Evolutionary conservation across 73 alveolate species (phyloP).

Genomic region (Paramecium biaurelia): DNA sequence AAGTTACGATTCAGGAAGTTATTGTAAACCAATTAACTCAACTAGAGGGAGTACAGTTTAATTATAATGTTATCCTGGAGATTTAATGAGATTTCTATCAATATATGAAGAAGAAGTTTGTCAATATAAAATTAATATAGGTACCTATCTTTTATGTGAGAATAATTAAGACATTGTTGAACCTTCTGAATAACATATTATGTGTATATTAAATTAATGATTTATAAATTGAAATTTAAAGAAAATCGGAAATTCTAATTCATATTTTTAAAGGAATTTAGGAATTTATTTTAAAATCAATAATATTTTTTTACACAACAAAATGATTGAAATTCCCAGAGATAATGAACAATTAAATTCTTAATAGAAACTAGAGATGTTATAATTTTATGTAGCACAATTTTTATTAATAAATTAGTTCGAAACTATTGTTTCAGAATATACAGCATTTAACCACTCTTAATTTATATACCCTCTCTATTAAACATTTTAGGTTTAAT

Average conservation of each 20-base stretch:
- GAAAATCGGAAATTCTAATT: background rate
- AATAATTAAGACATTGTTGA: background rate
- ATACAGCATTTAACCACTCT: conserved; percentile 20
- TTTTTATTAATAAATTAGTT: background rate
- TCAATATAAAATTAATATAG: background rate
- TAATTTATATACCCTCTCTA: background rate
- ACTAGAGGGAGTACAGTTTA: background rate
- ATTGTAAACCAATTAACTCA: background rate
- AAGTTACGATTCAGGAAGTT: background rate
- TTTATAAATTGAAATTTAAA: background rate
- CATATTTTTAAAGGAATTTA: background rate
- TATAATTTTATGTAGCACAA: background rate
- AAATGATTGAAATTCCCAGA: background rate
- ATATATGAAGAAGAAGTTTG: background rate
- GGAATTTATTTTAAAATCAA: background rate
- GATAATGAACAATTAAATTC: background rate
- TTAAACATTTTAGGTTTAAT: background rate
- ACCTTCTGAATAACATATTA: background rate
- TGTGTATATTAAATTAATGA: background rate
- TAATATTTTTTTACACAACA: background rate
- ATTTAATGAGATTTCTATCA: background rate
- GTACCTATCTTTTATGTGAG: background rate
- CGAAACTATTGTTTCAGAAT: conserved; percentile 4
- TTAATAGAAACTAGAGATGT: background rate
- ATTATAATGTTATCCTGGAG: background rate